A percentile compares a stretch with the other conserved stretches of the same genome.
phyloP scores from a whole-genome alignment of 208 protist genomes.

The Trypanosoma scelopori region DNA sequence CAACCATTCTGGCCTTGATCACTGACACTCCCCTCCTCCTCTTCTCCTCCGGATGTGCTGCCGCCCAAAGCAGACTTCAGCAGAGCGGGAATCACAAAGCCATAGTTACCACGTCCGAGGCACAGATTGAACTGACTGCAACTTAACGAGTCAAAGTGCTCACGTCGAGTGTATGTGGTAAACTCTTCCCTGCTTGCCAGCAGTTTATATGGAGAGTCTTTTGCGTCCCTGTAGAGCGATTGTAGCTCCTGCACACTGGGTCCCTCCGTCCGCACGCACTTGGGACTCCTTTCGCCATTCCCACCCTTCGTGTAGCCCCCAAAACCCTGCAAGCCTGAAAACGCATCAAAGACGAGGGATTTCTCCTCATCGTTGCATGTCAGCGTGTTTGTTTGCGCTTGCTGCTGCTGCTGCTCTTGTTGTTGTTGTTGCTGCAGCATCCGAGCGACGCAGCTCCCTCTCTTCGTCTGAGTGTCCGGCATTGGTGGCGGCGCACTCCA shows the following conservation, averaged over 20 bases:
- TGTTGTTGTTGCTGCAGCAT: no score
- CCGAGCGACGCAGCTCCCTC: no score
- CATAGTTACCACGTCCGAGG: conserved; percentile 23
- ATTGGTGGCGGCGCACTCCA: conserved; percentile 14
- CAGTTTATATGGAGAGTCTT: conserved; percentile 14
- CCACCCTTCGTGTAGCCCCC: no score
- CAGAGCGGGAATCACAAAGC: conserved; percentile 24
- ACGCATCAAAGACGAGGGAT: no score
- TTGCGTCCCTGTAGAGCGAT: conserved; percentile 2
- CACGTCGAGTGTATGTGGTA: background rate
- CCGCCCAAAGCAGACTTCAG: background rate
- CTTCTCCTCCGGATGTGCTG: background rate
- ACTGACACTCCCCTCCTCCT: background rate
- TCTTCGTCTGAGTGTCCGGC: no score
- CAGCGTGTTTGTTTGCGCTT: no score
- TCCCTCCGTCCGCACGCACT: background rate
- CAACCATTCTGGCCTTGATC: background rate
- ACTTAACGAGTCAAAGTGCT: conserved; percentile 1
- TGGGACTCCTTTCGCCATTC: background rate
- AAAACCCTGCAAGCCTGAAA: no score
- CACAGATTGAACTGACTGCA: background rate
- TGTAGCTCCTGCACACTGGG: conserved; percentile 7
- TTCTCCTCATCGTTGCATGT: no score
- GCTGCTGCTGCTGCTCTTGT: no score
- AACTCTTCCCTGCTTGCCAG: conserved; percentile 3